A percentile compares a stretch with the other conserved stretches of the same genome.
Evolutionary conservation across 495 filamentous ascomycete genomes (phyloP).

Genomic region (Aspergillus funiculosus): DNA sequence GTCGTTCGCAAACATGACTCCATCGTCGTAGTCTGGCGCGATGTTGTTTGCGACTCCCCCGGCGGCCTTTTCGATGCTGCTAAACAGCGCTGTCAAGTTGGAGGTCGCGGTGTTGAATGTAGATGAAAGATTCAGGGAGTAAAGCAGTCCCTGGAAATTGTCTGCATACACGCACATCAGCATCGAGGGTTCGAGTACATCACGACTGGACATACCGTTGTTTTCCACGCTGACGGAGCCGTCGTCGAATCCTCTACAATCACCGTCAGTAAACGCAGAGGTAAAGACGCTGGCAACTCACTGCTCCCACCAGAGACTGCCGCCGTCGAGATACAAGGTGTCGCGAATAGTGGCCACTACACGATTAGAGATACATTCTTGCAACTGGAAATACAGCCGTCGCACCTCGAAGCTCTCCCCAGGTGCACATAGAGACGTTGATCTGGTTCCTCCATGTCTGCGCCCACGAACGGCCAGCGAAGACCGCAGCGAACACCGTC

Average conservation of each 20-base stretch:
- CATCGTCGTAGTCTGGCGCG: conserved; percentile 55
- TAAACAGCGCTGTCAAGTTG: conserved; percentile 50
- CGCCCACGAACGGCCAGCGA: conserved; percentile 17
- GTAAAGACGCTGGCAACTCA: too few relatives aligned
- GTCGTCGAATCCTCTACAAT: neutral
- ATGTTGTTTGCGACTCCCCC: conserved; percentile 47
- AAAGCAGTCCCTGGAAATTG: conserved; percentile 45
- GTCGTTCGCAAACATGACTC: conserved; percentile 61
- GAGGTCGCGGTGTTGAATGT: conserved; percentile 48
- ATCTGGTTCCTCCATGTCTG: conserved; percentile 27
- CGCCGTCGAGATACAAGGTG: conserved; percentile 65
- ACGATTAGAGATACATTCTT: neutral
- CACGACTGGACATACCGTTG: neutral
- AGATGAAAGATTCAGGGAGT: conserved; percentile 51
- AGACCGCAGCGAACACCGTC: neutral
- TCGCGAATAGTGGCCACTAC: conserved; percentile 58
- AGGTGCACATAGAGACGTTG: conserved; percentile 54
- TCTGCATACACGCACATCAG: neutral
- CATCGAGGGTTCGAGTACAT: neutral
- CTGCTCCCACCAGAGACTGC: conserved; percentile 45
- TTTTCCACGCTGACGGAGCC: neutral
- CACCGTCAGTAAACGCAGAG: conserved; percentile 8
- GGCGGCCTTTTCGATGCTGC: conserved; percentile 34
- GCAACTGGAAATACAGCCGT: neutral
- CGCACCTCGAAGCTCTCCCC: conserved; percentile 48